Evolutionary conservation across 2,329 filamentous ascomycete species (phyloP), one percentile per base, ranked within the genome.

Genomic region (Rhexocercosporidium sp.): DNA sequence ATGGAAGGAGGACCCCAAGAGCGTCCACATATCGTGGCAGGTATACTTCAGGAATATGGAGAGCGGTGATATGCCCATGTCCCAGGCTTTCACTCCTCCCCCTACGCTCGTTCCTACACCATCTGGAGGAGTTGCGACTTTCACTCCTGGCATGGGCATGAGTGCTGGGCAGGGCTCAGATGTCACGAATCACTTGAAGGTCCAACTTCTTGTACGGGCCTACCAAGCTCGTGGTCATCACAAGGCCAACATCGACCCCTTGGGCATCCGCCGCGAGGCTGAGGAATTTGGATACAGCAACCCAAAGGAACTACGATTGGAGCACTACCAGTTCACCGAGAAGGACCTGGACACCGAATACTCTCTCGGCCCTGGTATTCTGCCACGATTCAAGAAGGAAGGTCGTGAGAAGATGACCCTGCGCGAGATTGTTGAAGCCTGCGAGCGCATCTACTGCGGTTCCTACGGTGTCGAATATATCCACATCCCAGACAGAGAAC

Each of bases 41-140:
- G 90, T 96, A 79, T 99, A 99, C 87, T 99, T 99, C 88, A 93
- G 90, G 84, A 99, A 99, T 84, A 97, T 99, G 92, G 96, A 99
- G 85, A 92, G 89, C 73, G 96, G 96, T 80, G 92, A 96, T 77
- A 98, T 99, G 93, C 95, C 95, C 78, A 93, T 97, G 79, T 96
- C 95, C 71, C 92, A 97, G 82, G 96, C 96, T 74, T 99, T 99
- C 85, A 94, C 94, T 73, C 94, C 96, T 73, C 96, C 96, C 56
- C 96, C 96, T 18, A 97, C 92, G 74, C 89, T 99, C 73, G 90
- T 98, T 61, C 93, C 94, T 65, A 88, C 89, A 73, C 91, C 93
- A 62, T 89, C 90, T 53, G 93, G 92, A 70, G 92, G 92, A 74
- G 89, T 96, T 54, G 90, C 92, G 66, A 86, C 87, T 70, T 86